Evolutionary conservation across 2,329 filamentous ascomycete genomes (phyloP).

Genomic region (Phaeosphaeriaceae sp.): DNA sequence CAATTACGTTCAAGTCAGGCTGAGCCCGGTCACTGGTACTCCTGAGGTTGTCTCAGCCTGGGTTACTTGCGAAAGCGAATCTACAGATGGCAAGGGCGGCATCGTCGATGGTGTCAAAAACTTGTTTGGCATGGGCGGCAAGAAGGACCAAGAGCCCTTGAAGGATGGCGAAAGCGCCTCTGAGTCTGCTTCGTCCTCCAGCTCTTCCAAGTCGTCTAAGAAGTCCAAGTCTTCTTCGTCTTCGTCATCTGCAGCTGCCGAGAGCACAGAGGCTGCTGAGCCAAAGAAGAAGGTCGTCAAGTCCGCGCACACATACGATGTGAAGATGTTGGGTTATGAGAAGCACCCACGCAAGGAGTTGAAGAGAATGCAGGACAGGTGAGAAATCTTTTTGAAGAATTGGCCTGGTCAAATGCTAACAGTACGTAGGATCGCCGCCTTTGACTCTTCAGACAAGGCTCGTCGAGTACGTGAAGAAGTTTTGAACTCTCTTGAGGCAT

Average conservation of each 20-base stretch:
- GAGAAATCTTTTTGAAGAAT: constrained; percentile 5
- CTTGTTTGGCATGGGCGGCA: constrained; percentile 90
- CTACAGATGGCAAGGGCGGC: constrained; percentile 73
- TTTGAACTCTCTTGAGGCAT: constrained; percentile 90
- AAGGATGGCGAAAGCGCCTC: constrained; percentile 58
- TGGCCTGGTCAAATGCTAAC: constrained; percentile 16
- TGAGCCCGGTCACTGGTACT: constrained; percentile 76
- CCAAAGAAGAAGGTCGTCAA: constrained; percentile 61
- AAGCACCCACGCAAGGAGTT: constrained; percentile 67
- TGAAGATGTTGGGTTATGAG: constrained; percentile 57
- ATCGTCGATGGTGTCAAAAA: constrained; percentile 96
- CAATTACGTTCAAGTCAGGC: constrained; percentile 78
- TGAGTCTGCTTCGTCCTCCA: constrained; percentile 54
- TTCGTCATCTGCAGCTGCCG: constrained; percentile 52
- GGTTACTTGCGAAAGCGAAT: constrained; percentile 85
- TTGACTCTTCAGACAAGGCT: constrained; percentile 83
- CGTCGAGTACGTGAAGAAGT: constrained; percentile 82
- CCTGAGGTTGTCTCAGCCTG: constrained; percentile 78
- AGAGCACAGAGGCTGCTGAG: constrained; percentile 56
- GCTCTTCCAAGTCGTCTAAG: constrained; percentile 32
- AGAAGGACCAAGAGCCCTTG: constrained; percentile 79
- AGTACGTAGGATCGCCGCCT: constrained; percentile 72
- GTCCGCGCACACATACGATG: constrained; percentile 59
- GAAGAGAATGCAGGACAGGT: constrained; percentile 65
- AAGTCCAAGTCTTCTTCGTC: constrained; percentile 54